These are phyloP conservation scores for Botrytis sinoallii DNA, from an alignment of 2,329 filamentous ascomycete species.

Conservation along the genomic window DNA sequence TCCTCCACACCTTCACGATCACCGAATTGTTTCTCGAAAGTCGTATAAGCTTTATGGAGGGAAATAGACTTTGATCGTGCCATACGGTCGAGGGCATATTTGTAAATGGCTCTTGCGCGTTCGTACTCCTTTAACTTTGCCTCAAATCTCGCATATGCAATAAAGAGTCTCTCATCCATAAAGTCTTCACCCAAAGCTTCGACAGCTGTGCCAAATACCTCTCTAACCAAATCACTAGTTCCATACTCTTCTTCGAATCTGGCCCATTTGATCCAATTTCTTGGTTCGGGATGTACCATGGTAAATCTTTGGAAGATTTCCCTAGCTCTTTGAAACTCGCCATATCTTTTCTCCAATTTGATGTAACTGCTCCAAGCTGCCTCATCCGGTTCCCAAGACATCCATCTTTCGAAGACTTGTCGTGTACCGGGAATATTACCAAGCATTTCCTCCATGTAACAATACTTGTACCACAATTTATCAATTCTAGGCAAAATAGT, in stretches of 20 bases:
- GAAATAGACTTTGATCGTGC: constrained; percentile 80
- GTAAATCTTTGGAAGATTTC: constrained; percentile 89
- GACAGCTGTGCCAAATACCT: constrained; percentile 85
- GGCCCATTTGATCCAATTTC: constrained; percentile 99
- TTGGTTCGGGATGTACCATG: constrained; percentile 86
- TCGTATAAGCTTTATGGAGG: constrained; percentile 92
- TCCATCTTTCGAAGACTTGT: constrained; percentile 96
- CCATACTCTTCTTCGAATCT: constrained; percentile 96
- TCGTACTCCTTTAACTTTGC: constrained; percentile 94
- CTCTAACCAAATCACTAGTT: constrained; percentile 84
- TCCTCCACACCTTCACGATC: constrained; percentile 92
- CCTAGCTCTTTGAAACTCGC: constrained; percentile 85
- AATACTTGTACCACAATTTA: constrained; percentile 99
- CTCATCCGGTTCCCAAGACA: constrained; percentile 97
- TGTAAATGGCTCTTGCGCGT: constrained; percentile 90
- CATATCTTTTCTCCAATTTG: constrained; percentile 93
- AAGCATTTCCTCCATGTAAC: constrained; percentile 97
- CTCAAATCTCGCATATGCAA: constrained; percentile 93
- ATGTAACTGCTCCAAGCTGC: constrained; percentile 95
- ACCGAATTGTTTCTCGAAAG: constrained; percentile 97
- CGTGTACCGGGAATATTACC: constrained; percentile 89
- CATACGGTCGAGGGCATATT: constrained; percentile 89
- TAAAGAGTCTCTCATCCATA: constrained; percentile 93
- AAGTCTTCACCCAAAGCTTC: constrained; percentile 91
- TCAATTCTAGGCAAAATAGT: constrained; percentile 86